These are phyloP conservation scores for Colletotrichum acutatum DNA, from an alignment of 2,329 filamentous ascomycete species.

Conservation along the genomic window DNA sequence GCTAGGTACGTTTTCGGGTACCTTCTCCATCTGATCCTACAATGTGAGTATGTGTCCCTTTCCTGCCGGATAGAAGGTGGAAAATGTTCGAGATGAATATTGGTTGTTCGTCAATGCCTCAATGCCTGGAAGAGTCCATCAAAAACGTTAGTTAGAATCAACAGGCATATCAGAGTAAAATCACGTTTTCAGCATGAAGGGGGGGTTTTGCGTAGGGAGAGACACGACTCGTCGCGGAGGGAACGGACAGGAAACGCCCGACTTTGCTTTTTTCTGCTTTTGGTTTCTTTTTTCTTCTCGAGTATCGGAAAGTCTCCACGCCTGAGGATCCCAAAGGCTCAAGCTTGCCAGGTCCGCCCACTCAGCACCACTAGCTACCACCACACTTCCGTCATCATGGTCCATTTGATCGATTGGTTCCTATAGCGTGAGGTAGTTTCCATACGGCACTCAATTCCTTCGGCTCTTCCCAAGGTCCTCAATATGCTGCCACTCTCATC, in stretches of 20 bases:
- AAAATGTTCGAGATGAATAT: not conserved
- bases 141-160: not conserved
- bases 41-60: not conserved
- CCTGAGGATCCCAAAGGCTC: not conserved
- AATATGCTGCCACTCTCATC: not conserved
- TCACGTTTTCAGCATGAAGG: not conserved
- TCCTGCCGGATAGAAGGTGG: not conserved
- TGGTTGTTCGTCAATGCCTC: not conserved
- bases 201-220: not conserved
- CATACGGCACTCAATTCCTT: not conserved
- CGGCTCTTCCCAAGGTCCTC: not conserved
- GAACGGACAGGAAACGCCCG: not conserved
- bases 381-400: not conserved
- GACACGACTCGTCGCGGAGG: not conserved
- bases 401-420: not conserved
- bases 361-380: not conserved
- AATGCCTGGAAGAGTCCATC: not conserved
- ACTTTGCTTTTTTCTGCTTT: not conserved
- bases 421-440: not conserved
- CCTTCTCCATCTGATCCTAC: not conserved
- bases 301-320: not conserved
- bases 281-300: not conserved
- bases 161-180: not conserved
- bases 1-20: constrained; percentile 9
- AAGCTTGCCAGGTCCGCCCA: not conserved